Evolutionary conservation across 371 early-diverging fungal genomes (phyloP), one percentile per base, ranked within the genome.

Genomic region (Mortierella polycephala): DNA sequence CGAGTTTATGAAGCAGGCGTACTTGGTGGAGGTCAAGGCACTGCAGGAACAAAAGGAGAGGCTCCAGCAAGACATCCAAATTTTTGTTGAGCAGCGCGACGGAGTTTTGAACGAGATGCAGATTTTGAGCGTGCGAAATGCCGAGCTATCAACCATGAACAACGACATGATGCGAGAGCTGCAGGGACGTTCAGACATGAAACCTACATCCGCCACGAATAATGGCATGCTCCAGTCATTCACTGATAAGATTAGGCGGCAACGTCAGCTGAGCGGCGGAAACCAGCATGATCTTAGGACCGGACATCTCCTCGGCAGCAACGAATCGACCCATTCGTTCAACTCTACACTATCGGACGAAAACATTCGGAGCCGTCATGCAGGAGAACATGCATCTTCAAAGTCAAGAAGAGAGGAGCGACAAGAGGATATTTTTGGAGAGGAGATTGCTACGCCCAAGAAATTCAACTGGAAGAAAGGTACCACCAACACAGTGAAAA

Each of bases 41-140:
- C 60, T 79, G 1, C 81, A 81, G 46, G 75, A 75, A 20, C 71
- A 74, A 30, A 74, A 75, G 42, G 75, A 74, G 56, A 60, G 54
- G 10, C 62, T 81, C 12, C 75, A 75, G 51, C 62, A 57, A 3
- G 81, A 81, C 41, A 72, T 79, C 49, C 69, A 62, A 50, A 30
- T 55, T 0, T 79, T 58, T 49, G 60, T 66, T 30, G 80, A 81
- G 16, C 62, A 77, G 21, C 59, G 86, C 0, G 80, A 83, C 23
- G 81, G 80, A 8, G 79, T 85, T 8, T 65, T 86, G 21, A 81
- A 84, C 60, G 87, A 87, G 59, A 86, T 86, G 79, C 83, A 86
- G 53, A 82, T 85, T 65, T 77, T 86, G 57, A 86, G 85, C 44
- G 86, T 85, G 20, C 83, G 86, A 39, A 88, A 86, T 40, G 86